These are phyloP conservation scores for Leishmania tropica DNA, from an alignment of 208 protist species.

Conservation along the genomic window DNA sequence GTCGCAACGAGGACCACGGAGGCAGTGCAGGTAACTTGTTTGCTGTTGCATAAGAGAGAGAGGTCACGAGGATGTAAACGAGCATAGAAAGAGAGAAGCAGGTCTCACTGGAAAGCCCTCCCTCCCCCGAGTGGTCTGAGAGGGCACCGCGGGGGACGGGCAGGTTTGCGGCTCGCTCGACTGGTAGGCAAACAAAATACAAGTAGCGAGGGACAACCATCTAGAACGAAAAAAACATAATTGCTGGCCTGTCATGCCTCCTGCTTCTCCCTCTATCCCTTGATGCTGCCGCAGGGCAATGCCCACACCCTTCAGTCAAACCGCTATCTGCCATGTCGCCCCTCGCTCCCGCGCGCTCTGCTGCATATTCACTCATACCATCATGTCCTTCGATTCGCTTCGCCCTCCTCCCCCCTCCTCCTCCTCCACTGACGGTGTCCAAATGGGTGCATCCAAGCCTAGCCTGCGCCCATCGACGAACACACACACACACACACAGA, in stretches of 20 bases:
- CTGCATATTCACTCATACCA: not conserved
- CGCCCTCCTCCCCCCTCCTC: not conserved
- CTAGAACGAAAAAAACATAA: constrained; percentile 3
- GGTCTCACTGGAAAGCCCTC: not conserved
- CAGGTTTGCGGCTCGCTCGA: not conserved
- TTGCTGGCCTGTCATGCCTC: not conserved
- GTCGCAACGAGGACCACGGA: not conserved
- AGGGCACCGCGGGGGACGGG: not conserved
- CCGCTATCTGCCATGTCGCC: not conserved
- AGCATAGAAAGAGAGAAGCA: not conserved
- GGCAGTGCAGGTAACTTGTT: not conserved
- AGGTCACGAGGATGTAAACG: not conserved
- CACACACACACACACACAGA: not conserved
- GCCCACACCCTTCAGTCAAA: not conserved
- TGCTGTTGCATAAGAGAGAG: not conserved
- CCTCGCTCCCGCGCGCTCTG: not conserved
- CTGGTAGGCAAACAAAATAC: not conserved
- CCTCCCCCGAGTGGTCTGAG: not conserved
- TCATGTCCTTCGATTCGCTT: not conserved
- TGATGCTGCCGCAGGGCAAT: not conserved
- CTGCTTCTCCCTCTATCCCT: not conserved
- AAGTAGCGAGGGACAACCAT: not conserved
- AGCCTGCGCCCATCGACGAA: not conserved
- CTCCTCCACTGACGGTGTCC: not conserved
- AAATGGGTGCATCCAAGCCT: not conserved